Evolutionary conservation across 148 eudicot species (phyloP).

Genomic region (Talinum fruticosum): DNA sequence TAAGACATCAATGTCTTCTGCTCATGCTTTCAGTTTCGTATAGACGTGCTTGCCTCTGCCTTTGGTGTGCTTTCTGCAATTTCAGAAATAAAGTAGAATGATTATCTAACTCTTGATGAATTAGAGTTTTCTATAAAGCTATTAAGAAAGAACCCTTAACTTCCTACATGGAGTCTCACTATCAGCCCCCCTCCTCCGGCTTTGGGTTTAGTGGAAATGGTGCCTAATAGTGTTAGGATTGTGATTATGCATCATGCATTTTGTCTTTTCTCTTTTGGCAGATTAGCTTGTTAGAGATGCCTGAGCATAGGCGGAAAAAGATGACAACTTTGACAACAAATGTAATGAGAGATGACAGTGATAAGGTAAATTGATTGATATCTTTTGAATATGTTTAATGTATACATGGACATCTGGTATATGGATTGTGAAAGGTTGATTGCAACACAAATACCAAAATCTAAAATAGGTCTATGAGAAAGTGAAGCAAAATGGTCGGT

Average conservation of each 20-base stretch:
- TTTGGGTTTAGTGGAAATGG: not conserved
- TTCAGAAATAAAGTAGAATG: too few species aligned
- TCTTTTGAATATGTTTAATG: not conserved
- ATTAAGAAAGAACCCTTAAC: not conserved
- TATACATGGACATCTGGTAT: not conserved
- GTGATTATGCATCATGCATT: conserved; percentile 6
- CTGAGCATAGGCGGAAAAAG: conserved; percentile 57
- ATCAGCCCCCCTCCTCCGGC: not conserved
- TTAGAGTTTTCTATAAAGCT: not conserved
- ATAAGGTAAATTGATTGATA: conserved; percentile 50
- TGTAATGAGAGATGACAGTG: conserved; percentile 82
- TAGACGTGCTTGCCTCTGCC: not conserved
- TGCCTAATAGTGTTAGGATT: not conserved
- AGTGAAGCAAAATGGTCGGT: not conserved
- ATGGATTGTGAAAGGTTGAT: not conserved
- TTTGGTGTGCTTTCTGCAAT: not conserved
- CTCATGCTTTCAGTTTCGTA: not conserved
- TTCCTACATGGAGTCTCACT: not conserved
- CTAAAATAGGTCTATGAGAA: not conserved
- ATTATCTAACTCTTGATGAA: not conserved
- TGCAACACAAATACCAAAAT: not conserved
- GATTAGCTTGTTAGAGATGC: conserved; percentile 84
- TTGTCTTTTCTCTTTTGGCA: conserved; percentile 37
- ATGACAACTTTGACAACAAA: conserved; percentile 60
- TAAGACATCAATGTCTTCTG: conserved; percentile 32